Percentiles rank a stretch among this genome's conserved stretches.
phyloP scores from a whole-genome alignment of 805 yeast species.

The Teunomyces barrocoloradensis region DNA sequence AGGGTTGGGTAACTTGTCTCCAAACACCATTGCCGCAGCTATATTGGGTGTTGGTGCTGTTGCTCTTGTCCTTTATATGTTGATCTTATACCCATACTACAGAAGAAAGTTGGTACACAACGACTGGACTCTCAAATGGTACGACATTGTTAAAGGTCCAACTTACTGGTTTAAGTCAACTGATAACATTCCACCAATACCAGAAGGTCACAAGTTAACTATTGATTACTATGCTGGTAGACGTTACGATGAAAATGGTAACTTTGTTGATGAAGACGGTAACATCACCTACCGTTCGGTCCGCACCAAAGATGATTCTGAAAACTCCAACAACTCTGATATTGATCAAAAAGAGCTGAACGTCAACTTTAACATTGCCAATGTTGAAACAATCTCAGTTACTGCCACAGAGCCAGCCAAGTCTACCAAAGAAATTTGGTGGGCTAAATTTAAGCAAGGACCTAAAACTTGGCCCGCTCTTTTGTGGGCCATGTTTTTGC shows the following conservation, averaged over 20 bases:
- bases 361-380: constrained; percentile 15
- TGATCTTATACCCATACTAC: constrained; percentile 60
- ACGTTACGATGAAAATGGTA: constrained; percentile 28
- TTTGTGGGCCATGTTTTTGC: constrained; percentile 47
- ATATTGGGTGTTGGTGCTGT: constrained; percentile 65
- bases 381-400: constrained; percentile 9
- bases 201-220: constrained; percentile 53
- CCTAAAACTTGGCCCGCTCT: constrained; percentile 57
- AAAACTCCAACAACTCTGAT: constrained; percentile 13
- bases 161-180: constrained; percentile 49
- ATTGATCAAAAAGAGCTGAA: constrained; percentile 6
- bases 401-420: constrained; percentile 18
- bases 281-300: constrained; percentile 13
- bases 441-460: constrained; percentile 37
- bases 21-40: constrained; percentile 54
- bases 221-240: constrained; percentile 69
- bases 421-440: constrained; percentile 42
- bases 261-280: constrained; percentile 8
- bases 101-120: constrained; percentile 56
- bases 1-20: constrained; percentile 50
- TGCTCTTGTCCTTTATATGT: constrained; percentile 48
- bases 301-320: constrained; percentile 3
- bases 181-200: constrained; percentile 64
- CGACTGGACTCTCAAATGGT: constrained; percentile 66
- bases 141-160: constrained; percentile 59